Percentiles rank a stretch among this genome's conserved stretches.
These are phyloP conservation scores for Teunomyces atbi DNA, from an alignment of 805 yeast genomes.

Conservation along the genomic window DNA sequence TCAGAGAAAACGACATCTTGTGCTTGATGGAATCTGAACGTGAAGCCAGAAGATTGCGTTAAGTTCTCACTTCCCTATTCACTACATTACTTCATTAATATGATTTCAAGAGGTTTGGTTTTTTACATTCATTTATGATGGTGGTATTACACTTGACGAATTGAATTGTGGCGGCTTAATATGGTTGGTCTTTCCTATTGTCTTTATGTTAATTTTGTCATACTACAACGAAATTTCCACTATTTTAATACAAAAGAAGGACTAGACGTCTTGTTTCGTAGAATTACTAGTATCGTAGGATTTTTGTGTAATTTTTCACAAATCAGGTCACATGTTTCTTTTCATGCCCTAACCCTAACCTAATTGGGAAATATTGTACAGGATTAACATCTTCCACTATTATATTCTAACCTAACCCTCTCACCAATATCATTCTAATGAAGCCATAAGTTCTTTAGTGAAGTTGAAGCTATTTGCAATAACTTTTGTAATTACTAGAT, in stretches of 20 bases:
- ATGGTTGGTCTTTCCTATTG: constrained; percentile 2
- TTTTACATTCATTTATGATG: constrained; percentile 2
- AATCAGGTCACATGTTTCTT: constrained; percentile 1
- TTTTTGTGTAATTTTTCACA: constrained; percentile 1
- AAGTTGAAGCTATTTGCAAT: too few relatives aligned
- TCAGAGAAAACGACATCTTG: constrained; percentile 96
- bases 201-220: constrained; percentile 2
- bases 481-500: too few relatives aligned
- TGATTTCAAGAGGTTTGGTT: constrained; percentile 1
- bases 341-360: constrained; percentile 2
- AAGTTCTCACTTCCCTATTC: constrained; percentile 23
- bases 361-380: not conserved
- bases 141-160: not conserved
- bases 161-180: constrained; percentile 1
- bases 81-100: constrained; percentile 3
- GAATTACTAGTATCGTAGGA: not conserved
- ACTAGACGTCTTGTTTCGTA: not conserved
- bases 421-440: too few relatives aligned
- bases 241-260: constrained; percentile 3
- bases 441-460: too few relatives aligned
- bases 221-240: not conserved
- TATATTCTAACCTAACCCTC: too few relatives aligned
- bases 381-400: not conserved
- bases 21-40: constrained; percentile 99
- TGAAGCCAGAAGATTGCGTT: constrained; percentile 96